Percentiles rank a stretch among this genome's conserved stretches.
Evolutionary conservation across 1,284 basidiomycete species (phyloP).

Genomic region (Porogramme epimiltina): DNA sequence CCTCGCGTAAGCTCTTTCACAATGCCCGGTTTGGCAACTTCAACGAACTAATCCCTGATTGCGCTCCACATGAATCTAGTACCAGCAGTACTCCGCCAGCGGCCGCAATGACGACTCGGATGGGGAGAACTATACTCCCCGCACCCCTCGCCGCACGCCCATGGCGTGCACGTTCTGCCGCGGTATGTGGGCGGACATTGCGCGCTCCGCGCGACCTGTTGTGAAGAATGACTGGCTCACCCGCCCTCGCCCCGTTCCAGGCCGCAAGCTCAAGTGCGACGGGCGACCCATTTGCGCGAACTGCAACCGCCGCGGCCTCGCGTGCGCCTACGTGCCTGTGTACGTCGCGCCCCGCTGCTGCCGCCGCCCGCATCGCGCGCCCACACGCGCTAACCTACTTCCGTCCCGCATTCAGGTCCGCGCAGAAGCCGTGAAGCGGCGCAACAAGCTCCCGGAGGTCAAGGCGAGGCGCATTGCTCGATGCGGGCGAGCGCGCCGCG

Average conservation of each 20-base stretch:
- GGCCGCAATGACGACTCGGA: conserved; percentile 30
- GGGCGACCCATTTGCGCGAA: conserved; percentile 34
- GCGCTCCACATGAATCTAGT: conserved; percentile 4
- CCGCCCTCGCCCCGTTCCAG: conserved; percentile 13
- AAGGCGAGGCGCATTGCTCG: no score
- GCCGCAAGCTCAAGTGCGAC: conserved; percentile 36
- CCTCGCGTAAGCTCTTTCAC: conserved; percentile 7
- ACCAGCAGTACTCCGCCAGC: conserved; percentile 12
- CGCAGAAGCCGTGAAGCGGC: conserved; percentile 5
- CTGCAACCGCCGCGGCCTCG: conserved; percentile 33
- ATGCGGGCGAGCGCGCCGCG: no score
- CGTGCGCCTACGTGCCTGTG: conserved; percentile 34
- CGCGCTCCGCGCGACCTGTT: neutral
- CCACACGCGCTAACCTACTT: neutral
- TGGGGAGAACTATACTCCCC: conserved; percentile 29
- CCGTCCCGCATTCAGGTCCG: neutral
- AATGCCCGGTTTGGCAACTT: neutral
- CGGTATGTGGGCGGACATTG: conserved; percentile 18
- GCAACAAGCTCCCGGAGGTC: no score
- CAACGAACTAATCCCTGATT: neutral
- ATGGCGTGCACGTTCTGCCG: conserved; percentile 37
- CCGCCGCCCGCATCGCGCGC: neutral
- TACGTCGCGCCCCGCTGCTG: conserved; percentile 3
- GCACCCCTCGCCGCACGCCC: conserved; percentile 33
- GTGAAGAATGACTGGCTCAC: neutral